Percentiles rank a stretch among this genome's conserved stretches.
Evolutionary conservation across 2,329 filamentous ascomycete genomes (phyloP).

Genomic region (Aureobasidium sp.): DNA sequence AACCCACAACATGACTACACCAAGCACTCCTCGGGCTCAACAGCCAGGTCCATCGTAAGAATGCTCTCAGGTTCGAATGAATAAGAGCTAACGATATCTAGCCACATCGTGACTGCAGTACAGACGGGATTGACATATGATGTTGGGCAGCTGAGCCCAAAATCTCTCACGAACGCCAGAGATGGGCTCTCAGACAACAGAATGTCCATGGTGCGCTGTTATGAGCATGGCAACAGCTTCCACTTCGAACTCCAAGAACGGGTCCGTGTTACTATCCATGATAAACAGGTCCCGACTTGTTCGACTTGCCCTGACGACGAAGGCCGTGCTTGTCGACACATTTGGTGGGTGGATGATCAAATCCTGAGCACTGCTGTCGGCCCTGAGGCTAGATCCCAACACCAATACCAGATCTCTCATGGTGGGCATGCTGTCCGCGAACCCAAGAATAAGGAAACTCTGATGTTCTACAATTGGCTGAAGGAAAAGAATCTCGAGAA

Average conservation of each 20-base stretch:
- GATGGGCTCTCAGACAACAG: not conserved
- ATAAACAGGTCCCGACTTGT: not conserved
- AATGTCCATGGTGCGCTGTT: conserved; percentile 5
- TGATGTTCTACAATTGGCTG: not conserved
- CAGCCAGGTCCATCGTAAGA: not conserved
- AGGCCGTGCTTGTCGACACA: not conserved
- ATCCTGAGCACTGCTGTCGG: not conserved
- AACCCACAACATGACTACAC: not conserved
- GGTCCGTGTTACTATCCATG: not conserved
- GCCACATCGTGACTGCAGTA: not conserved
- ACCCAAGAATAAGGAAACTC: not conserved
- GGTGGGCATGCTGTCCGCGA: not conserved
- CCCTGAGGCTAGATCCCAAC: not conserved
- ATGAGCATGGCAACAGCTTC: not conserved
- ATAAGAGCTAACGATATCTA: not conserved
- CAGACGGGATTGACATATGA: not conserved
- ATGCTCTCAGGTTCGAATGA: not conserved
- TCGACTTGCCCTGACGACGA: not conserved
- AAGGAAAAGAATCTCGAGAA: not conserved
- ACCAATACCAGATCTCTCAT: not conserved
- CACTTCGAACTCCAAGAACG: conserved; percentile 9
- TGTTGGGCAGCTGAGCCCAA: not conserved
- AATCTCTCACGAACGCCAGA: not conserved
- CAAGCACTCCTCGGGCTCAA: not conserved
- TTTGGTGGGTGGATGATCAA: conserved; percentile 4